A percentile compares a stretch with the other conserved stretches of the same genome.
Conservation (phyloP, 345 rosid species). For the Eucalyptus fibrosa region DNA sequence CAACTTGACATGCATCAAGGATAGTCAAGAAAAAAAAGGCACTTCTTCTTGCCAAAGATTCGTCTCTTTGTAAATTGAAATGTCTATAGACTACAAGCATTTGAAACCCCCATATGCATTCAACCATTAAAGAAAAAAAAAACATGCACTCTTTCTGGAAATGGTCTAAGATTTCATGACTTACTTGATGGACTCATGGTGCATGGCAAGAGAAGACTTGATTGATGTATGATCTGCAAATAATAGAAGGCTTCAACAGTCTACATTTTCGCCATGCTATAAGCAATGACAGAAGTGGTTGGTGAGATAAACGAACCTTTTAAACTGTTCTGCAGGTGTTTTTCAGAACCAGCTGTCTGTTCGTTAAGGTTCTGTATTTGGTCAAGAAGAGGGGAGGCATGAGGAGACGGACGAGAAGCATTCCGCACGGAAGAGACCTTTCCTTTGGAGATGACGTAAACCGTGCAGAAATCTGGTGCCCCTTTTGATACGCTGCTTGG, state of each 20-base stretch:
- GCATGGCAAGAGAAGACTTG: constrained; percentile 9
- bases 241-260: neutral
- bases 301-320: constrained; percentile 27
- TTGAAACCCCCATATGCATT: neutral
- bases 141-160: neutral
- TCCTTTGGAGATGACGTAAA: constrained; percentile 65
- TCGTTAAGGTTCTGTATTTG: constrained; percentile 23
- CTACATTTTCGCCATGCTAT: neutral
- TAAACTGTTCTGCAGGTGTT: constrained; percentile 10
- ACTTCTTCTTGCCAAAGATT: neutral
- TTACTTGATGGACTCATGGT: constrained; percentile 42
- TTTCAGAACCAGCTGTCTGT: neutral
- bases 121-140: neutral
- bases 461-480: constrained; percentile 84
- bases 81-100: neutral
- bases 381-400: constrained; percentile 34
- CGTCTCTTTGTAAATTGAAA: neutral
- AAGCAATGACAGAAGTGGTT: neutral
- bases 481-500: constrained; percentile 49
- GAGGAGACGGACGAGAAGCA: constrained; percentile 58
- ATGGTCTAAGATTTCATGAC: neutral
- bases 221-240: constrained; percentile 23
- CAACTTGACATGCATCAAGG: neutral
- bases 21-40: neutral
- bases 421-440: constrained; percentile 46